Base-by-base conservation (phyloP, 805 yeast genomes). In the Debaryomyces tyrocola region DNA sequence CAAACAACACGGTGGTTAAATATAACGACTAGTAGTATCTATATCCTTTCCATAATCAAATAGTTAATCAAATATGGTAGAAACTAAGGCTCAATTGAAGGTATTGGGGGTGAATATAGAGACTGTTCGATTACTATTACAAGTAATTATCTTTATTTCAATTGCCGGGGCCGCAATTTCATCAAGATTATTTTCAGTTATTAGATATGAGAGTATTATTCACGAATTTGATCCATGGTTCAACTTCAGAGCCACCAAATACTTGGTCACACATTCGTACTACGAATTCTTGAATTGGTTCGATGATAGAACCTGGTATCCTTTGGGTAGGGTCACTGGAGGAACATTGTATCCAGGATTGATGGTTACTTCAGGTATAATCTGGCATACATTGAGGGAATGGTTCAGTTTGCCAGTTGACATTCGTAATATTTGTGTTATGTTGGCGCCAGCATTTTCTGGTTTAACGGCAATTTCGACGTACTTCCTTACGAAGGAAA, bases 231-330 rank as follows among this genome's bases (percentile, higher is more conserved):
- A 88, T 67, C 96, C 96, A 21, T 90, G 96, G 96, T 89, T 89
- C 79, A 94, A 94, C 69, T 94, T 81, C 74, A 76, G 99, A 54
- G 99, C 99, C 37, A 88, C 99, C n/a, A 87, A 87, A 66, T 90
- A 89, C 66, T 78, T 94, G 54, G 96, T 90, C 27, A 74, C 80
- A 37, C 83, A 90, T 60, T 85, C 94, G 6, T 92, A 82, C 67
- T 86, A 90, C 74, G 91, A 90, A 55, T 95, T 94, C 62, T 77
- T 95, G 60, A 94, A 94, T 67, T 94, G 99, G 99, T 94, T 94
- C 60, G 99, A 94, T 66, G 97, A 92, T 66, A 82, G 96, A 63
- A 92, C 99, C 15, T 94, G 99, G 99, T 94, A 94, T 67, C 99
- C 99, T 15, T 77, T 94, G 55, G 99, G 99, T 17, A 82, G 99